phyloP scores from a whole-genome alignment of 352 stramenopile species.

The Globisporangium spiculum region DNA sequence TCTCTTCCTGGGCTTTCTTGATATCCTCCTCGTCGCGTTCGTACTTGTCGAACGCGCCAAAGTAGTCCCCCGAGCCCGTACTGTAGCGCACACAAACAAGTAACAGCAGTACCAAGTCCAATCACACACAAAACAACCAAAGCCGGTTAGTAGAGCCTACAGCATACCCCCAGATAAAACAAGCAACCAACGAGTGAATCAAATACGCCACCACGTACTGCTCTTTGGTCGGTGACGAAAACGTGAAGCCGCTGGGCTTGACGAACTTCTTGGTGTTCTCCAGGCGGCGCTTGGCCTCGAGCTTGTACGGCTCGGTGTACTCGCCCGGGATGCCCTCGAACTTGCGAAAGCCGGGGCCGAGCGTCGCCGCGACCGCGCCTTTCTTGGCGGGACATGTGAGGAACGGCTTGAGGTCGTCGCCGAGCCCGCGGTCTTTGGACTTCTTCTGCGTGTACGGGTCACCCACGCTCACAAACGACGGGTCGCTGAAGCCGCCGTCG shows the following conservation, averaged over 20 bases:
- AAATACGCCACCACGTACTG: slow-evolving; percentile 32
- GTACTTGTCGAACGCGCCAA: slow-evolving; percentile 61
- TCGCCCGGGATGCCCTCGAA: slow-evolving; percentile 56
- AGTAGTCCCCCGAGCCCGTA: slow-evolving; percentile 68
- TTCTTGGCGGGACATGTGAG: slow-evolving; percentile 70
- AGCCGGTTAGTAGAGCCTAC: background rate
- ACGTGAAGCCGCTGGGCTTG: slow-evolving; percentile 68
- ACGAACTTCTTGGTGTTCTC: slow-evolving; percentile 72
- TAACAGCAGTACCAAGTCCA: background rate
- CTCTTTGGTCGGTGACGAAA: slow-evolving; percentile 54
- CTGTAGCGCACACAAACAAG: slow-evolving; percentile 18
- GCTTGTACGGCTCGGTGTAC: slow-evolving; percentile 71
- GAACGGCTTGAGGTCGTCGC: slow-evolving; percentile 65
- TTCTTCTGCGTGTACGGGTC: slow-evolving; percentile 56
- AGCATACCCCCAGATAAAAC: too few species aligned
- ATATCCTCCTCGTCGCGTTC: slow-evolving; percentile 64
- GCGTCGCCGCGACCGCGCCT: slow-evolving; percentile 53
- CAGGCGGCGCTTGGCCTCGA: slow-evolving; percentile 56
- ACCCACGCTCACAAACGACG: slow-evolving; percentile 60
- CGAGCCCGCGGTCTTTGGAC: slow-evolving; percentile 45
- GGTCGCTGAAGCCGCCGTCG: slow-evolving; percentile 75
- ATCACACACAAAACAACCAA: background rate
- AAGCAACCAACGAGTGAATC: background rate
- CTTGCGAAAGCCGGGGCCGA: slow-evolving; percentile 61
- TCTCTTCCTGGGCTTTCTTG: slow-evolving; percentile 46